phyloP scores from a whole-genome alignment of 345 rosid genomes.

The Linum lewisii region DNA sequence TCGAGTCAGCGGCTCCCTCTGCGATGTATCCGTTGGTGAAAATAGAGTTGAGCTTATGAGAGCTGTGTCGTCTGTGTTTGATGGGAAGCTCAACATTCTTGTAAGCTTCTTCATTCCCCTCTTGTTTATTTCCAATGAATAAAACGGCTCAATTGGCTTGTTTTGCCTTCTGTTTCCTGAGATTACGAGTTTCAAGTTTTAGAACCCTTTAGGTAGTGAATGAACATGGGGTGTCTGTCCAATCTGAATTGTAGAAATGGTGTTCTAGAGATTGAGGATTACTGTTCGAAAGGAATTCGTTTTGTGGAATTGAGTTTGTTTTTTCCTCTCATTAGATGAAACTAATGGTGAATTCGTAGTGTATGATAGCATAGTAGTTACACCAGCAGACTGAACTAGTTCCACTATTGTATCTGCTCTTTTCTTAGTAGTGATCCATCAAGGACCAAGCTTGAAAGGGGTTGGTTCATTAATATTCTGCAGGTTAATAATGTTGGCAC shows the following conservation, averaged over 20 bases:
- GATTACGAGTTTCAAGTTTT: background rate
- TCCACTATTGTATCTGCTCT: too few species aligned
- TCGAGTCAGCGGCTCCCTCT: conserved; percentile 44
- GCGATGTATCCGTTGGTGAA: conserved; percentile 34
- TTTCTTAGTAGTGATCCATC: background rate
- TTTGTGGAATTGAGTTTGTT: too few species aligned
- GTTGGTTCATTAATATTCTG: background rate
- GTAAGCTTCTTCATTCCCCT: background rate
- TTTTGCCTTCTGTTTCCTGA: conserved; percentile 1
- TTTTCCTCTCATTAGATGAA: too few species aligned
- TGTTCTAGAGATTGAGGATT: too few species aligned
- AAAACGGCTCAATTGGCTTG: background rate
- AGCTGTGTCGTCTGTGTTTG: conserved; percentile 11
- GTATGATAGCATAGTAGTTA: too few species aligned
- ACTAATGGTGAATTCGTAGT: too few species aligned
- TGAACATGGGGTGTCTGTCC: background rate
- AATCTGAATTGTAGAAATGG: too few species aligned
- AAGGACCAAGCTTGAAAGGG: background rate
- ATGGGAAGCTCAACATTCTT: conserved; percentile 19
- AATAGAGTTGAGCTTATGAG: conserved; percentile 16
- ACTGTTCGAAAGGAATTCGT: too few species aligned
- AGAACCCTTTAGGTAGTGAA: background rate
- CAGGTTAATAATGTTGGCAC: conserved; percentile 79
- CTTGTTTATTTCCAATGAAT: background rate
- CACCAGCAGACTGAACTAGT: background rate